Conservation (phyloP, 371 early-diverging fungal species). For the Circinella minor region DNA sequence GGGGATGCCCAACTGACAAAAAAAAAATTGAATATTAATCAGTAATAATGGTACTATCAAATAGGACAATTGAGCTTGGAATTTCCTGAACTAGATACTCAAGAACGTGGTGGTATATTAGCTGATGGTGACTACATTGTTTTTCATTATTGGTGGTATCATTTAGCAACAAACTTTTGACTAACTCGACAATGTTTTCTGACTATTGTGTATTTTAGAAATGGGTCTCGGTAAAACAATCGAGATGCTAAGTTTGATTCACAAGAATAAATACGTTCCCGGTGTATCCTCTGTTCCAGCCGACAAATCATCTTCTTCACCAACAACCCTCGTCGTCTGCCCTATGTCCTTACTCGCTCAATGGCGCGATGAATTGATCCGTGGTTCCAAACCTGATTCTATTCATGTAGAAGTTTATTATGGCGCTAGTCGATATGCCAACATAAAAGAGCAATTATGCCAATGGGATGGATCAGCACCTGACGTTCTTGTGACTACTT, state of each 20-base stretch:
- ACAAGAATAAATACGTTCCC: constrained; percentile 31
- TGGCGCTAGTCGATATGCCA: constrained; percentile 40
- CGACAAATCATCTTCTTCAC: constrained; percentile 31
- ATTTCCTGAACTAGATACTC: constrained; percentile 56
- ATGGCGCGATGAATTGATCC: constrained; percentile 71
- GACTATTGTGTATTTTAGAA: constrained; percentile 36
- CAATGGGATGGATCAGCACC: constrained; percentile 48
- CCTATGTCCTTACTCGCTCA: constrained; percentile 75
- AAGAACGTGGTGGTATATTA: constrained; percentile 72
- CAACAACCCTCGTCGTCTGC: constrained; percentile 68
- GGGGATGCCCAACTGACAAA: too few relatives aligned
- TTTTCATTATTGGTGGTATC: too few relatives aligned
- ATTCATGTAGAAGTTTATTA: constrained; percentile 62
- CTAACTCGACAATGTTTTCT: too few relatives aligned
- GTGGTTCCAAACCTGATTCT: constrained; percentile 49
- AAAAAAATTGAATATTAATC: too few relatives aligned
- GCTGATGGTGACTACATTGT: constrained; percentile 59
- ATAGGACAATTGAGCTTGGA: constrained; percentile 56
- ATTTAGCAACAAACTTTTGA: too few relatives aligned
- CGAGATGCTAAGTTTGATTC: constrained; percentile 79
- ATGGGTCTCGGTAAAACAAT: constrained; percentile 94
- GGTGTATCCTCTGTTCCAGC: constrained; percentile 16
- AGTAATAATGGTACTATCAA: not conserved
- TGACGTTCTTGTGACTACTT: constrained; percentile 71
- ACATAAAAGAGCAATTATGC: constrained; percentile 18